phyloP scores from a whole-genome alignment of 75 land plant species.

The Pinus tabuliformis region DNA sequence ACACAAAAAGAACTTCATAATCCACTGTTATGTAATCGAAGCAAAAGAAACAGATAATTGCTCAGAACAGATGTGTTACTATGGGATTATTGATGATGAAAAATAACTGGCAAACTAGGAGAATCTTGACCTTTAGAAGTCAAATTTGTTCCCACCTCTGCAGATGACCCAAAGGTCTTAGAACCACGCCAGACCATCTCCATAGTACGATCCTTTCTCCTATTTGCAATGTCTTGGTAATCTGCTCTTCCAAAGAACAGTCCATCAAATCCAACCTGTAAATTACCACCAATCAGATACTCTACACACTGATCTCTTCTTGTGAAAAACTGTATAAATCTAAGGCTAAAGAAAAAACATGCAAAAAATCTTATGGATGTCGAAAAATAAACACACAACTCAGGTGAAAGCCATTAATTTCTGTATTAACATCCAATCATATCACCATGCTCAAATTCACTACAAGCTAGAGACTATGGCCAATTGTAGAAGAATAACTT shows the following conservation, averaged over 20 bases:
- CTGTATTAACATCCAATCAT: no score
- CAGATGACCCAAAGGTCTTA: constrained; percentile 74
- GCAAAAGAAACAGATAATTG: neutral
- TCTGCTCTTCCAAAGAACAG: constrained; percentile 90
- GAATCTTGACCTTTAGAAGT: neutral
- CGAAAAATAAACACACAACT: no score
- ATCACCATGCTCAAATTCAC: no score
- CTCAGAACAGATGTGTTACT: neutral
- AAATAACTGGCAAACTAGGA: neutral
- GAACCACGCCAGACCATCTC: constrained; percentile 91
- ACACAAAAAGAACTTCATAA: neutral
- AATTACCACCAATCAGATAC: neutral
- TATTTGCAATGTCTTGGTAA: constrained; percentile 79
- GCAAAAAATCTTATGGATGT: neutral
- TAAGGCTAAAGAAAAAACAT: neutral
- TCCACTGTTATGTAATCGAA: neutral
- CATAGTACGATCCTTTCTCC: constrained; percentile 70
- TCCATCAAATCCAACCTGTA: constrained; percentile 92
- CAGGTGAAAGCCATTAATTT: no score
- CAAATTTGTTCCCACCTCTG: constrained; percentile 51
- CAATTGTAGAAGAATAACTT: no score
- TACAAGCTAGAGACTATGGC: no score
- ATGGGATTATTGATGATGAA: neutral
- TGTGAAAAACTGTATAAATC: neutral
- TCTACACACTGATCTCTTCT: neutral